A percentile compares a stretch with the other conserved stretches of the same genome.
Conservation (phyloP, 352 stramenopile species). For the Globisporangium radiosum region DNA sequence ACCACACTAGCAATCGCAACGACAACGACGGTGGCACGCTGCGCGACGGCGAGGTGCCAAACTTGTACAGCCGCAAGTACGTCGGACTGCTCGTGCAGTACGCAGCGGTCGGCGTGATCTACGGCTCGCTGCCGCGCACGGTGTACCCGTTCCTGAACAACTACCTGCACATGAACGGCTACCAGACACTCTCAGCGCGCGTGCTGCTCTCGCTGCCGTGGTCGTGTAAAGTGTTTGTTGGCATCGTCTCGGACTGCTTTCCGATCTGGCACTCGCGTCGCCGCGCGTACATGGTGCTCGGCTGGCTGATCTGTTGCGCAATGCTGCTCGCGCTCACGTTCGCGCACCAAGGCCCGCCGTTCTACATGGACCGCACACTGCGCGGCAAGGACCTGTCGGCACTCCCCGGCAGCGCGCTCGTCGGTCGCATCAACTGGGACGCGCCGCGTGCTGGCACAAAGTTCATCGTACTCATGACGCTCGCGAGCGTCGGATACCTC, state of each 20-base stretch:
- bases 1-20: neutral
- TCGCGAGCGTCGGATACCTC: conserved; percentile 35
- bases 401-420: conserved; percentile 7
- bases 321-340: conserved; percentile 50
- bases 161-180: conserved; percentile 30
- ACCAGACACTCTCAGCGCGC: conserved; percentile 21
- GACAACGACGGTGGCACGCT: conserved; percentile 12
- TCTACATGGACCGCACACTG: conserved; percentile 42
- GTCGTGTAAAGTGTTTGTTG: conserved; percentile 62
- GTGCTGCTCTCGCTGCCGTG: conserved; percentile 23
- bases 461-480: conserved; percentile 32
- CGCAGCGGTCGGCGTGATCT: conserved; percentile 52
- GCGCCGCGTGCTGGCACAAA: conserved; percentile 13
- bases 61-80: conserved; percentile 45
- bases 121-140: conserved; percentile 44
- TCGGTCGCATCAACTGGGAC: conserved; percentile 22
- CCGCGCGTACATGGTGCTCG: conserved; percentile 26
- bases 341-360: conserved; percentile 34
- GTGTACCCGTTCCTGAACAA: conserved; percentile 74
- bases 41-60: conserved; percentile 35
- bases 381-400: conserved; percentile 26
- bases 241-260: conserved; percentile 57
- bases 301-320: conserved; percentile 34
- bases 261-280: conserved; percentile 27
- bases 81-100: conserved; percentile 68